Evolutionary conservation across 2,329 filamentous ascomycete species (phyloP).

Genomic region (Aspergillus persii): DNA sequence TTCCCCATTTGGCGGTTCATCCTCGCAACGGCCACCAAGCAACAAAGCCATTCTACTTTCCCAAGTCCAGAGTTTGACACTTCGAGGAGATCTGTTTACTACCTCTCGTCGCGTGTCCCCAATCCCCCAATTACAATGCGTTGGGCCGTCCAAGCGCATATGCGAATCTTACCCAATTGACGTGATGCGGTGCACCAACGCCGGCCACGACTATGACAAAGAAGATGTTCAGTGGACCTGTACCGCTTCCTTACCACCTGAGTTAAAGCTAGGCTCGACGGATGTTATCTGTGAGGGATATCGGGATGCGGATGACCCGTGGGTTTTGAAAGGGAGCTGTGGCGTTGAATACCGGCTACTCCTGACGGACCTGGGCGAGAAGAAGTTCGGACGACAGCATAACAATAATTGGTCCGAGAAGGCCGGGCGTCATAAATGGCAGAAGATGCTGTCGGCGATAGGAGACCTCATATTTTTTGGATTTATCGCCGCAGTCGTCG

Average conservation of each 20-base stretch:
- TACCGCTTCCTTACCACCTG: conserved; percentile 59
- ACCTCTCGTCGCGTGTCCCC: conserved; percentile 72
- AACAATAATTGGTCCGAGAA: conserved; percentile 28
- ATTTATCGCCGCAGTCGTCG: conserved; percentile 29
- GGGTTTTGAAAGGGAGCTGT: conserved; percentile 87
- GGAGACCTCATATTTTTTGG: conserved; percentile 34
- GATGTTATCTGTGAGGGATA: conserved; percentile 95
- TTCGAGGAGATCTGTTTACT: conserved; percentile 67
- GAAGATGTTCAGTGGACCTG: conserved; percentile 93
- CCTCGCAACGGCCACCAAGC: conserved; percentile 32
- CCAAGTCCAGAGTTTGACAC: conserved; percentile 73
- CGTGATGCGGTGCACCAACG: conserved; percentile 85
- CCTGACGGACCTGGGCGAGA: conserved; percentile 73
- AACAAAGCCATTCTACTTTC: conserved; percentile 59
- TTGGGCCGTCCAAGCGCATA: conserved; percentile 60
- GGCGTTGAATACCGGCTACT: conserved; percentile 84
- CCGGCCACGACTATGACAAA: conserved; percentile 72
- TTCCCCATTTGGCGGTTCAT: conserved; percentile 20
- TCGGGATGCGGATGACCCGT: conserved; percentile 69
- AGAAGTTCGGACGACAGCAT: conserved; percentile 61
- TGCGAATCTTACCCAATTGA: conserved; percentile 72
- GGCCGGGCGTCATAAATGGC: not conserved
- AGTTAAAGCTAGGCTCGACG: conserved; percentile 75
- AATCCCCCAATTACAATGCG: conserved; percentile 76
- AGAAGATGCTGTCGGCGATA: conserved; percentile 10